These are phyloP conservation scores for Boletales sp. DNA, from an alignment of 768 basidiomycete genomes.

Conservation along the genomic window DNA sequence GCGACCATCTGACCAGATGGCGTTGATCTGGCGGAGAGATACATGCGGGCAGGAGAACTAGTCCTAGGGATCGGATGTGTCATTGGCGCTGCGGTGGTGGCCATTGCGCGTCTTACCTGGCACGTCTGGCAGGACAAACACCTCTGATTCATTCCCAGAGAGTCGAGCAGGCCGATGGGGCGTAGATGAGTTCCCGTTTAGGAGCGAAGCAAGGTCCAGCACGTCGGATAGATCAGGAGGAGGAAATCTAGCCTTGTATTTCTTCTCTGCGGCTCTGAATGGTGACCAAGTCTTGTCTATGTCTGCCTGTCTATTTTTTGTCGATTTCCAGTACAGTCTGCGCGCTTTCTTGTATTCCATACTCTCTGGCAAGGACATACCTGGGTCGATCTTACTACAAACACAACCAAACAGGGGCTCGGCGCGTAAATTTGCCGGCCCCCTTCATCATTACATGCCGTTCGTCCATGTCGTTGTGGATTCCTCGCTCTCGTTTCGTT, in stretches of 20 bases:
- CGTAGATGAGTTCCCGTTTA: conserved; percentile 8
- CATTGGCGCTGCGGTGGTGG: not conserved
- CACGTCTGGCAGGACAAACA: conserved; percentile 27
- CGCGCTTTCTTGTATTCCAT: conserved; percentile 58
- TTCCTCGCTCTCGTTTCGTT: conserved; percentile 53
- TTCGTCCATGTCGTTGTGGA: conserved; percentile 68
- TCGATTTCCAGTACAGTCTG: conserved; percentile 56
- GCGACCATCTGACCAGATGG: conserved; percentile 65
- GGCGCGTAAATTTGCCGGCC: conserved; percentile 7
- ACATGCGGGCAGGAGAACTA: conserved; percentile 80
- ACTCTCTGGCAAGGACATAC: conserved; percentile 20
- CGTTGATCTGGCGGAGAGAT: conserved; percentile 62
- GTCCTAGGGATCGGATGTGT: conserved; percentile 49
- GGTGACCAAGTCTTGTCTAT: conserved; percentile 62
- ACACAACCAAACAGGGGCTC: conserved; percentile 21
- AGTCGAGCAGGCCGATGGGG: conserved; percentile 5
- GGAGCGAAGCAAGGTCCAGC: conserved; percentile 58
- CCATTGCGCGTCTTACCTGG: conserved; percentile 33
- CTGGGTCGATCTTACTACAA: conserved; percentile 21
- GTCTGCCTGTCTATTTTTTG: conserved; percentile 46
- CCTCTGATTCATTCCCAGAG: not conserved
- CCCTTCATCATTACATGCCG: not conserved
- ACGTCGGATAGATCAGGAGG: conserved; percentile 69
- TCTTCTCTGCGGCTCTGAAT: conserved; percentile 77
- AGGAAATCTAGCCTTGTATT: conserved; percentile 74